Evolutionary conservation across 2,329 filamentous ascomycete species (phyloP).

Genomic region (Fusarium begoniae): DNA sequence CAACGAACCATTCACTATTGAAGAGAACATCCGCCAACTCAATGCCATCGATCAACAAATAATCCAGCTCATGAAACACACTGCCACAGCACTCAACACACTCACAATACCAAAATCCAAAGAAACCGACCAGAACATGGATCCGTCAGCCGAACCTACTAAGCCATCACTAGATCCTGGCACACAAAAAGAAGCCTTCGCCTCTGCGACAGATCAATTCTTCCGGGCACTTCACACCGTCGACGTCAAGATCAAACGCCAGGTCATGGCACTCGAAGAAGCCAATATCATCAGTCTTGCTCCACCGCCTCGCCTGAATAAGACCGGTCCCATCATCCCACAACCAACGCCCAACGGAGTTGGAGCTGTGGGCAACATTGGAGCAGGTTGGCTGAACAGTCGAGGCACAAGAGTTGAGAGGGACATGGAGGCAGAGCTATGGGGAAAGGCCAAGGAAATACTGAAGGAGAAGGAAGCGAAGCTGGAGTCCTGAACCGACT

Average conservation of each 20-base stretch:
- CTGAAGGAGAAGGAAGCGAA: slow-evolving; percentile 47
- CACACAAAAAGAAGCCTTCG: slow-evolving; percentile 65
- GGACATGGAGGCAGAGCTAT: slow-evolving; percentile 85
- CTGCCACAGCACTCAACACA: slow-evolving; percentile 56
- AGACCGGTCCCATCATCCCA: slow-evolving; percentile 50
- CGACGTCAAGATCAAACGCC: slow-evolving; percentile 73
- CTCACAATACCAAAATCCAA: slow-evolving; percentile 49
- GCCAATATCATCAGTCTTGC: slow-evolving; percentile 73
- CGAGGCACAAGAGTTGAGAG: slow-evolving; percentile 82
- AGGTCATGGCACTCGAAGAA: slow-evolving; percentile 81
- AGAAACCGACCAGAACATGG: slow-evolving; percentile 1
- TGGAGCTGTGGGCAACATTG: slow-evolving; percentile 69
- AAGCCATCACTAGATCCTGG: slow-evolving; percentile 51
- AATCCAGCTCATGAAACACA: slow-evolving; percentile 54
- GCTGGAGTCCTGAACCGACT: not conserved
- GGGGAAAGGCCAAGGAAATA: slow-evolving; percentile 58
- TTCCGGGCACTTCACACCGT: slow-evolving; percentile 77
- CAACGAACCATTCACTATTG: slow-evolving; percentile 70
- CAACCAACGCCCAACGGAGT: slow-evolving; percentile 64
- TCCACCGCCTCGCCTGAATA: slow-evolving; percentile 46
- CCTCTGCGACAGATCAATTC: slow-evolving; percentile 71
- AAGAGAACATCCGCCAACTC: slow-evolving; percentile 83
- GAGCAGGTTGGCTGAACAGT: slow-evolving; percentile 91
- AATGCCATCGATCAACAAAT: slow-evolving; percentile 76
- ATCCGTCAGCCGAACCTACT: slow-evolving; percentile 23